Percentiles rank a stretch among this genome's conserved stretches.
Conservation (phyloP, 106 monocot genomes). For the Phalaenopsis equestris region DNA sequence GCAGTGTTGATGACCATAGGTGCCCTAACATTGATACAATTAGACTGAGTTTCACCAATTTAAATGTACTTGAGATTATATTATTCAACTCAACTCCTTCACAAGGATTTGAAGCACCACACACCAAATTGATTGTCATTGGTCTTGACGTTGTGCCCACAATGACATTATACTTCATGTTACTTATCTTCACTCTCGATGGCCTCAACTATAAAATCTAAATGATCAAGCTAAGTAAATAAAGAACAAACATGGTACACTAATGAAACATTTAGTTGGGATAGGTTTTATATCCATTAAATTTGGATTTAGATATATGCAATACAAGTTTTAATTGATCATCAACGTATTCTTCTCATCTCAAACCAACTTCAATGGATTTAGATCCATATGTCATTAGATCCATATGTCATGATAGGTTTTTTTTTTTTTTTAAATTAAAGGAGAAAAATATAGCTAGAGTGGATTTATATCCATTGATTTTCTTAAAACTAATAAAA, state of each 20-base stretch:
- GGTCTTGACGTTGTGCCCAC: not conserved
- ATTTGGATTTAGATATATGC: too few relatives aligned
- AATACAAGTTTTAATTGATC: too few relatives aligned
- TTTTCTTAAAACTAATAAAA: not conserved
- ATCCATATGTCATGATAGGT: too few relatives aligned
- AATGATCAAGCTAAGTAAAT: not conserved
- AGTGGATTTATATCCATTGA: not conserved
- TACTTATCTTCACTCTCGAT: not conserved
- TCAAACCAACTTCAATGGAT: too few relatives aligned
- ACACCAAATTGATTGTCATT: not conserved
- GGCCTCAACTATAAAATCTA: not conserved
- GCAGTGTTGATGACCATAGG: not conserved
- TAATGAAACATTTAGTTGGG: too few relatives aligned
- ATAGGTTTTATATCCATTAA: too few relatives aligned
- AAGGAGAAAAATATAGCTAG: too few relatives aligned
- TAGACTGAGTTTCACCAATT: not conserved
- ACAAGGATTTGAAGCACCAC: conserved; percentile 7
- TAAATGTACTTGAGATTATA: conserved; percentile 3
- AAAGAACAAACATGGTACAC: too few relatives aligned
- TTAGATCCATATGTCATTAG: too few relatives aligned
- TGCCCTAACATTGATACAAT: conserved; percentile 9
- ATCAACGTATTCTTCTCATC: too few relatives aligned
- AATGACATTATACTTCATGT: not conserved
- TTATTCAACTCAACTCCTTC: conserved; percentile 4
- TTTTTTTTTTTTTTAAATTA: too few relatives aligned